phyloP scores from a whole-genome alignment of 2,329 filamentous ascomycete genomes.

The Ophiocordyceps camponoti-saundersi region DNA sequence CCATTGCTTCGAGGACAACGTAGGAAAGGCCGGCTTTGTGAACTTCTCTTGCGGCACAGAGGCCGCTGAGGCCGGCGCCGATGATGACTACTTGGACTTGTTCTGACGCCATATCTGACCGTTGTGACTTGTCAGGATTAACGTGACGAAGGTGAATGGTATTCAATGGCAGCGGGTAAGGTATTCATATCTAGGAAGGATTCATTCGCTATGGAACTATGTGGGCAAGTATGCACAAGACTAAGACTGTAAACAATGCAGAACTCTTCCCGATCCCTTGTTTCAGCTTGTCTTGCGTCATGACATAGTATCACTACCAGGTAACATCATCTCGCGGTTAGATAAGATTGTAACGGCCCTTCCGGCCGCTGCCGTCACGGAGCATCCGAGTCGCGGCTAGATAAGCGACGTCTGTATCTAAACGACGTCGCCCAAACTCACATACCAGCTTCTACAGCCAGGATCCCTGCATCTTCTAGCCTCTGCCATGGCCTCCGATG shows the following conservation, averaged over 20 bases:
- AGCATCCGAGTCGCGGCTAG: neutral
- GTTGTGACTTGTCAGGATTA: too few relatives aligned
- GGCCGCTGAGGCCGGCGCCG: conserved; percentile 25
- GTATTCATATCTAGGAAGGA: too few relatives aligned
- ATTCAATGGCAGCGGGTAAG: too few relatives aligned
- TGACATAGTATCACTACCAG: neutral
- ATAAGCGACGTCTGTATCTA: neutral
- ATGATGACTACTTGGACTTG: conserved; percentile 19
- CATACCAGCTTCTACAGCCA: too few relatives aligned
- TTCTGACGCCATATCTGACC: too few relatives aligned
- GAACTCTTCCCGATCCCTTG: too few relatives aligned
- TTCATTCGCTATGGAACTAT: too few relatives aligned
- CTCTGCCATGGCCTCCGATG: neutral
- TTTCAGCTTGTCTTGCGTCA: too few relatives aligned
- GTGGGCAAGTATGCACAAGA: too few relatives aligned
- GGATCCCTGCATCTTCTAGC: too few relatives aligned
- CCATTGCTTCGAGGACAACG: conserved; percentile 29
- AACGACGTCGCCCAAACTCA: neutral
- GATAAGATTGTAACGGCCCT: neutral
- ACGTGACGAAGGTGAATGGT: too few relatives aligned
- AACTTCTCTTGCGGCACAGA: conserved; percentile 18
- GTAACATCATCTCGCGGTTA: neutral
- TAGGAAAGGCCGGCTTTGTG: conserved; percentile 18
- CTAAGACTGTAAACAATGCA: too few relatives aligned
- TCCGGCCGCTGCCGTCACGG: neutral